Base-by-base conservation (phyloP, 192 early-diverging fungal genomes). In the Oehlia diaphana region DNA sequence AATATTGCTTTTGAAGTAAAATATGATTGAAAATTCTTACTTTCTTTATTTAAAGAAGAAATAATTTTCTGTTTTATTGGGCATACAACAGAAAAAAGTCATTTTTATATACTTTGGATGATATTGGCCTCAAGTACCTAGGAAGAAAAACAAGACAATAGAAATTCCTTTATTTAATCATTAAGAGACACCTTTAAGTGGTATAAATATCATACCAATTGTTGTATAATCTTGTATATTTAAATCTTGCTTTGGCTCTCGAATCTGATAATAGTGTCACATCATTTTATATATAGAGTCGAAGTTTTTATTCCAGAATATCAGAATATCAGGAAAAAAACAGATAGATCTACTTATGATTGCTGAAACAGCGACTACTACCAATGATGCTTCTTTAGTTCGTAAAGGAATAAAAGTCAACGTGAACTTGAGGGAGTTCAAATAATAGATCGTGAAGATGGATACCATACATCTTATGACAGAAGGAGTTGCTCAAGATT, bases 271-370 rank as follows among this genome's bases (percentile, higher is more conserved):
- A 92, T 79, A 91, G 95, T 73, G 89, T 98, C 42, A 97, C 96
- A n/a, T 93, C 77, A 94, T 97, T 72, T 89, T 96, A 82, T 98
- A 96, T 78, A 95, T 97, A 87, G 97, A 98, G 81, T 94, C 96
- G 5, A 98, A 98, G 79, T 93, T 81, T 93, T 93, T 13, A 90
- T 95, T 84, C 96, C 96, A 68, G 87, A 47, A 8, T 98, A 98
- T 72, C 26, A 26, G 87, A 23, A 83, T 98, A 65, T 81, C 89
- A 2, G 81, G 86, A 31, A 83, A 83, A 13, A 33, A 79, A 31
- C 84, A 80, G 14, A 80, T 96, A 50, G 84, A 95, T 80, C 87
- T 98, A 2, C 86, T 87, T 61, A 85, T 89, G 65, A 91, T 94
- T 63, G 93, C 92, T 4, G 96, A 98, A 82, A 90, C 92, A 9